A percentile compares a stretch with the other conserved stretches of the same genome.
Conservation (phyloP, 169 alveolate species). For the Cryptosporidium viatorum region DNA sequence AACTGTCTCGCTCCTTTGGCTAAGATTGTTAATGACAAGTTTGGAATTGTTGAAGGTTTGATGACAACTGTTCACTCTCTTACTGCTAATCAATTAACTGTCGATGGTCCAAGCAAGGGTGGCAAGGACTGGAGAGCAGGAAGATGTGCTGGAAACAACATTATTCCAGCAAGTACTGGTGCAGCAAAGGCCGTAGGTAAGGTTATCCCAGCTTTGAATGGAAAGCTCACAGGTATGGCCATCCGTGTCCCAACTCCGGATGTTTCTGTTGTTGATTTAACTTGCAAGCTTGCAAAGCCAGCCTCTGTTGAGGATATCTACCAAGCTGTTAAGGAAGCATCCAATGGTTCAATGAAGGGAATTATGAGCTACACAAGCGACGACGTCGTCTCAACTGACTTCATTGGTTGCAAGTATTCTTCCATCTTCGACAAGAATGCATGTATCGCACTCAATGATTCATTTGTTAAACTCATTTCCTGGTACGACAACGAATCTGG, state of each 20-base stretch:
- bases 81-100: conserved; percentile 98
- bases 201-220: conserved; percentile 97
- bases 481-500: conserved; percentile 99
- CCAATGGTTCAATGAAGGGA: conserved; percentile 94
- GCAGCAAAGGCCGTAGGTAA: conserved; percentile 99
- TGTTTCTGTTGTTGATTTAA: conserved; percentile 99
- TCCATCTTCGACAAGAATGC: conserved; percentile 97
- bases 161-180: conserved; percentile 99
- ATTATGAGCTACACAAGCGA: conserved; percentile 96
- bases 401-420: conserved; percentile 93
- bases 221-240: conserved; percentile 99
- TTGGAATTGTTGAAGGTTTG: conserved; percentile 98
- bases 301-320: conserved; percentile 95
- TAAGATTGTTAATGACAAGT: conserved; percentile 96
- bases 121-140: conserved; percentile 99
- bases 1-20: conserved; percentile 99
- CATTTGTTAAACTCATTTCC: conserved; percentile 96
- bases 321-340: conserved; percentile 94
- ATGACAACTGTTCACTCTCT: conserved; percentile 99
- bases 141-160: conserved; percentile 97
- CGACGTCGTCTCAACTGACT: conserved; percentile 97
- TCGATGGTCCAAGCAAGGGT: conserved; percentile 99
- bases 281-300: conserved; percentile 95
- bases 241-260: conserved; percentile 99
- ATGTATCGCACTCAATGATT: conserved; percentile 95